These are phyloP conservation scores for Clonostachys rhizophaga DNA, from an alignment of 2,329 filamentous ascomycete species.

Conservation along the genomic window DNA sequence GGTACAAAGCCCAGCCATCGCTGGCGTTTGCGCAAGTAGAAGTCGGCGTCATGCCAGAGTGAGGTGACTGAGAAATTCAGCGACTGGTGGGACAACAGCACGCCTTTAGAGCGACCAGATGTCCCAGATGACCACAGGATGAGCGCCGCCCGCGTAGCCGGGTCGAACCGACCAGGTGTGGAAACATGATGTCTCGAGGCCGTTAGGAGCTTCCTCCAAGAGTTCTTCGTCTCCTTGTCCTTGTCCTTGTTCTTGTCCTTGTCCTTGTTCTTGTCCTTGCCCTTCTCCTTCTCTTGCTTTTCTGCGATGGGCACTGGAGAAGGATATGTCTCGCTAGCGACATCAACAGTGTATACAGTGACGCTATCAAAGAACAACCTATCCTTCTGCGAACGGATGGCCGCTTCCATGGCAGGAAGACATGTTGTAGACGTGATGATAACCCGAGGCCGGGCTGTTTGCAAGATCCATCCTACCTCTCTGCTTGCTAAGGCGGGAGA, in stretches of 20 bases:
- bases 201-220: conserved; percentile 56
- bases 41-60: conserved; percentile 44
- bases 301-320: not conserved
- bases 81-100: conserved; percentile 66
- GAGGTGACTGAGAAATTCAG: conserved; percentile 51
- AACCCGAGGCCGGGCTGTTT: conserved; percentile 28
- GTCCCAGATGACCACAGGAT: conserved; percentile 53
- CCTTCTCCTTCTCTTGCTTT: not conserved
- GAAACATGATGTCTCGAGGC: conserved; percentile 41
- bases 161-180: conserved; percentile 25
- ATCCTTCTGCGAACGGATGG: conserved; percentile 24
- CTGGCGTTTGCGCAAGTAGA: conserved; percentile 26
- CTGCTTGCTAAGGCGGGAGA: conserved; percentile 31
- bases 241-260: not conserved
- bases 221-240: not conserved
- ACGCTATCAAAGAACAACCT: conserved; percentile 27
- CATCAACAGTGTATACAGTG: conserved; percentile 55
- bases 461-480: conserved; percentile 33
- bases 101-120: conserved; percentile 71
- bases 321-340: conserved; percentile 21
- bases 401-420: conserved; percentile 22
- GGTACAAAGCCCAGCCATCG: conserved; percentile 61
- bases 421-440: conserved; percentile 26
- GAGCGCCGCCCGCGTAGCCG: conserved; percentile 50
- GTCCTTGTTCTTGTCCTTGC: not conserved